Percentiles rank a stretch among this genome's conserved stretches.
These are phyloP conservation scores for Lolium multiflorum DNA, from an alignment of 176 grass and related monocot genomes.

Conservation along the genomic window DNA sequence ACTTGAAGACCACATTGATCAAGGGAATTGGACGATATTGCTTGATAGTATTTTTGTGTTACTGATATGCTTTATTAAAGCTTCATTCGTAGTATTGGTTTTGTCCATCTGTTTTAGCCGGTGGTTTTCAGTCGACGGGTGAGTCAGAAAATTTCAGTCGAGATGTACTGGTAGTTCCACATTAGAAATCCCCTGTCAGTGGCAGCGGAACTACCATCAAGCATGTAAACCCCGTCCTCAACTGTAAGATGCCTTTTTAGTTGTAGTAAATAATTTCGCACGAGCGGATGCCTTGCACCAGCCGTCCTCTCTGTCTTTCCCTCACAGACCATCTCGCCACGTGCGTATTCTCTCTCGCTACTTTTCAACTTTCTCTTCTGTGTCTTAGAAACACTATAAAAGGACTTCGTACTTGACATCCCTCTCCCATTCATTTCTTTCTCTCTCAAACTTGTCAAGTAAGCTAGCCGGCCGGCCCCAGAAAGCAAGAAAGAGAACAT, in stretches of 20 bases:
- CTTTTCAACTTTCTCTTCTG: background rate
- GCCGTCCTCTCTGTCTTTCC: background rate
- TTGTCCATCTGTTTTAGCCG: too few relatives aligned
- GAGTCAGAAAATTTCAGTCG: too few relatives aligned
- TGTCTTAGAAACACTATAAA: constrained; percentile 42
- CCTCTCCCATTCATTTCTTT: constrained; percentile 35
- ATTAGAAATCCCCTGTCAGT: too few relatives aligned
- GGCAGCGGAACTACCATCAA: too few relatives aligned
- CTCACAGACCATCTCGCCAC: constrained; percentile 20
- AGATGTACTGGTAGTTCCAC: too few relatives aligned
- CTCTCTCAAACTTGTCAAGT: background rate
- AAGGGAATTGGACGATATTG: too few relatives aligned
- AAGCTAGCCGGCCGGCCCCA: background rate
- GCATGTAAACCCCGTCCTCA: too few relatives aligned
- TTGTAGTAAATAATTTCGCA: background rate
- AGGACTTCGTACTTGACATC: constrained; percentile 30
- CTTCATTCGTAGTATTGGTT: too few relatives aligned
- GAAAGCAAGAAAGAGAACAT: background rate
- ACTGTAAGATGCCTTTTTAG: constrained; percentile 16
- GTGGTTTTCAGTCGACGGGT: too few relatives aligned
- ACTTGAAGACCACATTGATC: too few relatives aligned
- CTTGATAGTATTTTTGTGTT: too few relatives aligned
- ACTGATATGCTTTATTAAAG: too few relatives aligned
- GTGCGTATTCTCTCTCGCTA: constrained; percentile 1
- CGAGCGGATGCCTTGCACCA: background rate